Conservation (phyloP, 768 basidiomycete genomes). For the Mycena belliarum region DNA sequence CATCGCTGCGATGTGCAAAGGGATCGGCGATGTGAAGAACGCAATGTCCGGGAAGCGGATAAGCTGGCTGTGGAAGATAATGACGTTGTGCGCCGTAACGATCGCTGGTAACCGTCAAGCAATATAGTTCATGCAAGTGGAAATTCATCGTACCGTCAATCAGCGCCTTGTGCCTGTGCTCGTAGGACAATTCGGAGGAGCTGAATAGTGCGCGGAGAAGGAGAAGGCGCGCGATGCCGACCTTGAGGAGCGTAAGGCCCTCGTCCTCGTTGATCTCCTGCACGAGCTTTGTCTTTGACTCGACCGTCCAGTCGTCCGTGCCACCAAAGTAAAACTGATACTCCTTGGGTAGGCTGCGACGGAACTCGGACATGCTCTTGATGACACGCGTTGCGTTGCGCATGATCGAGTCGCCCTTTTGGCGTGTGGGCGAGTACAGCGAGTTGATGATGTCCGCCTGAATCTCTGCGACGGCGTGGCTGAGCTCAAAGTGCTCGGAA, state of each 20-base stretch:
- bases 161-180: conserved; percentile 68
- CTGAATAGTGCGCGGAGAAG: conserved; percentile 79
- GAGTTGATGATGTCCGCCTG: conserved; percentile 90
- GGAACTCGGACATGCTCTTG: conserved; percentile 72
- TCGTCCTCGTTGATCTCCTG: conserved; percentile 78
- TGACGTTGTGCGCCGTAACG: conserved; percentile 84
- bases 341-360: conserved; percentile 65
- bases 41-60: conserved; percentile 84
- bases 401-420: conserved; percentile 69
- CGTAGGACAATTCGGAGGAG: conserved; percentile 67
- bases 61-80: conserved; percentile 80
- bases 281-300: conserved; percentile 65
- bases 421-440: conserved; percentile 75
- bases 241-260: conserved; percentile 79
- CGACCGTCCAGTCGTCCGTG: conserved; percentile 71
- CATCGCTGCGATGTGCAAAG: conserved; percentile 89
- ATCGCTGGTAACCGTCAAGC: conserved; percentile 51
- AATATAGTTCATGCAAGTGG: not conserved
- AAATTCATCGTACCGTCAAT: conserved; percentile 62
- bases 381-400: conserved; percentile 79
- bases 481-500: conserved; percentile 79
- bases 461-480: conserved; percentile 76
- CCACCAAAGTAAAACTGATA: conserved; percentile 80
- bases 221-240: conserved; percentile 79
- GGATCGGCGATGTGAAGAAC: conserved; percentile 88